These are phyloP conservation scores for Moricandia moricandioides DNA, from an alignment of 345 rosid species.

Conservation along the genomic window DNA sequence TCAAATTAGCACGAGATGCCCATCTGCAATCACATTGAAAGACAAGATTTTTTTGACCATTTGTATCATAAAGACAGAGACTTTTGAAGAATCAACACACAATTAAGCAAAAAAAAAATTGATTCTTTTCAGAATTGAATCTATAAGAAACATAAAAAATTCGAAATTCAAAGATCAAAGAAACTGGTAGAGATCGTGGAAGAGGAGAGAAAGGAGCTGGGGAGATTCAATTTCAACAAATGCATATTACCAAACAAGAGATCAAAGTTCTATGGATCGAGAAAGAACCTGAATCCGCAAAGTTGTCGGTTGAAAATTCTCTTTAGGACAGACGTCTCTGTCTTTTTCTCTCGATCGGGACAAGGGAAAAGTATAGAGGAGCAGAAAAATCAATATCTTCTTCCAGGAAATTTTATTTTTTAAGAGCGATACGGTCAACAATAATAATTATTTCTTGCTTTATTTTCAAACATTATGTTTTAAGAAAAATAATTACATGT, in stretches of 20 bases:
- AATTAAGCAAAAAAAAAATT: background rate
- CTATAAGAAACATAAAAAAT: background rate
- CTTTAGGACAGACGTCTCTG: background rate
- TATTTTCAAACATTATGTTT: no score
- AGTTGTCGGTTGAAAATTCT: background rate
- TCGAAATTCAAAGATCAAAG: background rate
- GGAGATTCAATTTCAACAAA: background rate
- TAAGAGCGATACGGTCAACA: background rate
- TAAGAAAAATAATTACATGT: no score
- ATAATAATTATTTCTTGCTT: no score
- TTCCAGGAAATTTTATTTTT: background rate
- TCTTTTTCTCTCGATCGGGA: background rate
- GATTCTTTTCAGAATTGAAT: background rate
- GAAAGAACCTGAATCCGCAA: background rate
- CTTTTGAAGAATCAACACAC: background rate
- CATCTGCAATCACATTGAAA: constrained; percentile 12
- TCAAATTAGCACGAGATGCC: constrained; percentile 35
- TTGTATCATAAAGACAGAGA: background rate
- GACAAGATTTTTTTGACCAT: background rate
- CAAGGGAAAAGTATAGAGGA: background rate
- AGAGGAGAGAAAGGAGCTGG: background rate
- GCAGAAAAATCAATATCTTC: background rate
- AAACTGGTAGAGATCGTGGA: background rate
- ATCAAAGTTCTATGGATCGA: background rate
- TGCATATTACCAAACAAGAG: background rate